phyloP scores from a whole-genome alignment of 495 filamentous ascomycete genomes.

The Letharia columbiana region DNA sequence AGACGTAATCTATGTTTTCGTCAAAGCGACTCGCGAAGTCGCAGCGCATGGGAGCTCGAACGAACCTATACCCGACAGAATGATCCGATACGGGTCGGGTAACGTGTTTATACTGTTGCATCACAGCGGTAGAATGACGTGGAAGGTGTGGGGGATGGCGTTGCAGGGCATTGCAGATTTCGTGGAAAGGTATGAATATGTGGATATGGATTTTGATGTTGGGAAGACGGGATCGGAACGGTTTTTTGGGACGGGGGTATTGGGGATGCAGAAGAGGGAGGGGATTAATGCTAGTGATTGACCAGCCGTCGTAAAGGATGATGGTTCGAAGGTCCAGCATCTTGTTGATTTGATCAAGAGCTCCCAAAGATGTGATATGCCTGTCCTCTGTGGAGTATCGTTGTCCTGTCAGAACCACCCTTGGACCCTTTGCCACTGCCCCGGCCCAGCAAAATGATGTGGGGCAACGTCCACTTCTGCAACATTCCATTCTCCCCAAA shows the following conservation, averaged over 20 bases:
- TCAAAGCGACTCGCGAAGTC: not conserved
- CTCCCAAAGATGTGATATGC: not conserved
- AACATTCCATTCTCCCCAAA: not conserved
- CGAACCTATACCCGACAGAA: not conserved
- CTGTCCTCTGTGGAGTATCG: not conserved
- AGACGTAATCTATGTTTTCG: not conserved
- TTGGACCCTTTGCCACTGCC: not conserved
- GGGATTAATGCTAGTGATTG: not conserved
- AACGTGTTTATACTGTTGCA: conserved; percentile 6
- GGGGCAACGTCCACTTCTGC: not conserved
- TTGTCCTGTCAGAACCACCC: not conserved
- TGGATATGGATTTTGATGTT: conserved; percentile 15
- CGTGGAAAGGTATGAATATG: conserved; percentile 5
- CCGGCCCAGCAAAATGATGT: not conserved
- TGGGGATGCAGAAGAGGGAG: not conserved
- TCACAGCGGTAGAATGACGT: not conserved
- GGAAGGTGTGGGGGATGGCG: not conserved
- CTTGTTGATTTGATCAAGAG: not conserved
- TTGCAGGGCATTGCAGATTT: not conserved
- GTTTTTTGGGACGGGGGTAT: not conserved
- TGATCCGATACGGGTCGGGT: not conserved
- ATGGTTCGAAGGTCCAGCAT: not conserved
- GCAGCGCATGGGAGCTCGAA: not conserved
- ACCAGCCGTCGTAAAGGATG: not conserved
- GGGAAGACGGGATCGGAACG: not conserved